Evolutionary conservation across 192 early-diverging fungal genomes (phyloP).

Genomic region (Coemansia sp.): DNA sequence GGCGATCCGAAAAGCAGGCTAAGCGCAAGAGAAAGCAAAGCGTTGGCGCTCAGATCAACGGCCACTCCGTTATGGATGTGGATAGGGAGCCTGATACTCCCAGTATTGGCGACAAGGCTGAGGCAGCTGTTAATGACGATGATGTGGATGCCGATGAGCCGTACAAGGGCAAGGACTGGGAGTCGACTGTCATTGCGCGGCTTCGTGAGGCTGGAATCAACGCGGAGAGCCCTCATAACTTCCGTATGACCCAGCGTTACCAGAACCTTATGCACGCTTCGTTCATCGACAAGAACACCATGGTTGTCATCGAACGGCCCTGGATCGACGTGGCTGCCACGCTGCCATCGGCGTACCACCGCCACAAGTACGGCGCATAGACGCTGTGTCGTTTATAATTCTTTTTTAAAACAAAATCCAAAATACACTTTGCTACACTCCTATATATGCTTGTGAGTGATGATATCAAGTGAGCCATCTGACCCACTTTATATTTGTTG

Average conservation of each 20-base stretch:
- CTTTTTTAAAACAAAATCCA: background rate
- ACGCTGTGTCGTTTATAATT: background rate
- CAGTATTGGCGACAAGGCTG: slow-evolving; percentile 9
- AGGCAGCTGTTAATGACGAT: slow-evolving; percentile 13
- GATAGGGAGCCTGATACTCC: slow-evolving; percentile 23
- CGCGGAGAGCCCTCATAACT: slow-evolving; percentile 60
- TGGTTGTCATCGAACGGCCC: slow-evolving; percentile 90
- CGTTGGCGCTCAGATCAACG: slow-evolving; percentile 22
- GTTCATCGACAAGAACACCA: slow-evolving; percentile 69
- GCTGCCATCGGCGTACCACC: slow-evolving; percentile 81
- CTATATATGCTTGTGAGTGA: background rate
- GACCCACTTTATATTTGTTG: background rate
- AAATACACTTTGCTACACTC: slow-evolving; percentile 1
- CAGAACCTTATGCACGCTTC: slow-evolving; percentile 81
- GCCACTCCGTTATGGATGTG: slow-evolving; percentile 40
- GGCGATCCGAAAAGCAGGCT: slow-evolving; percentile 45
- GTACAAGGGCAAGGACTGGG: slow-evolving; percentile 42
- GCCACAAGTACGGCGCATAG: slow-evolving; percentile 76
- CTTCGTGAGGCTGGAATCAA: slow-evolving; percentile 55
- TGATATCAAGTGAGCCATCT: background rate
- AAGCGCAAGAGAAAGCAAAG: slow-evolving; percentile 58
- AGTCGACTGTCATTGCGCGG: slow-evolving; percentile 43
- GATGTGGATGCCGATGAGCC: slow-evolving; percentile 12
- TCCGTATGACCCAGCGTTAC: slow-evolving; percentile 78
- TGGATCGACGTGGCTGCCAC: slow-evolving; percentile 76